These are phyloP conservation scores for Gyrodon lividus DNA, from an alignment of 768 basidiomycete genomes.

Conservation along the genomic window DNA sequence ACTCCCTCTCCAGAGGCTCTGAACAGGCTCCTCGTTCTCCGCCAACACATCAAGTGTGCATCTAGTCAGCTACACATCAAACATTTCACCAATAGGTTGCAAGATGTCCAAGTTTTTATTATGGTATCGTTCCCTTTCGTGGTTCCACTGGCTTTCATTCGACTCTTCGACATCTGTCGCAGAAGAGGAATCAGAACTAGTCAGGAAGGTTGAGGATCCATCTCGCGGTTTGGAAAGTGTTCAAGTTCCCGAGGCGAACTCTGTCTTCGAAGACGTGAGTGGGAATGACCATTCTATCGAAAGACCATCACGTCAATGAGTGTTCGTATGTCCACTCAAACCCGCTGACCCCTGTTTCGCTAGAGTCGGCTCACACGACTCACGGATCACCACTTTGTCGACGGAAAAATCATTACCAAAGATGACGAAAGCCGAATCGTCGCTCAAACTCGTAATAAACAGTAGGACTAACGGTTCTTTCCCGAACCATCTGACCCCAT, in stretches of 20 bases:
- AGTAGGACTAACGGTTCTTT: not conserved
- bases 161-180: not conserved
- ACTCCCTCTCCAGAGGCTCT: too few relatives aligned
- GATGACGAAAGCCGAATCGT: not conserved
- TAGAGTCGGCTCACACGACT: not conserved
- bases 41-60: too few relatives aligned
- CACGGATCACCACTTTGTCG: not conserved
- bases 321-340: not conserved
- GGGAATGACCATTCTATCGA: not conserved
- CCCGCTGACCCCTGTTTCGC: too few relatives aligned
- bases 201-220: not conserved
- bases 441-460: not conserved
- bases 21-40: too few relatives aligned
- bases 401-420: not conserved
- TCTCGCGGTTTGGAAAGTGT: not conserved
- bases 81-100: not conserved
- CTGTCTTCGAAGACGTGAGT: not conserved
- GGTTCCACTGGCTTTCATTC: not conserved
- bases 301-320: not conserved
- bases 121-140: not conserved
- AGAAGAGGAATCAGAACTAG: not conserved
- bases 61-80: not conserved
- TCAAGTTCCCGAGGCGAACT: not conserved
- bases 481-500: not conserved
- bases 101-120: not conserved